Base-by-base conservation (phyloP, 2,329 filamentous ascomycete species). In the Thelonectria rubi region DNA sequence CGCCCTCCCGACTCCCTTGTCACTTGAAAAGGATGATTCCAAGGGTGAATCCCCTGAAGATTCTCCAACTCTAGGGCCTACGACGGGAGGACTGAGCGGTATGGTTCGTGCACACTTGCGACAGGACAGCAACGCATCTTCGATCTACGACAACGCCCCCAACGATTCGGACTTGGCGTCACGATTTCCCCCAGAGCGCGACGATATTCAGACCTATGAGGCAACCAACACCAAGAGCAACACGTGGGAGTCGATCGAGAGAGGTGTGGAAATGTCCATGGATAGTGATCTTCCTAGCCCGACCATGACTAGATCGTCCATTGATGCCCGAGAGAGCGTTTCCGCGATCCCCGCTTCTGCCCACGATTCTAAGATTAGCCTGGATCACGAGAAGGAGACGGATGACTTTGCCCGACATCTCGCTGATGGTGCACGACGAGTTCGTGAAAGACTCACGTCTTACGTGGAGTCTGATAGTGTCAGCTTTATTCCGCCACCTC, bases 81-180 rank as follows among this genome's bases (percentile, higher is more conserved):
- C 81, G 15, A 56, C 73, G 11, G 93, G 92, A 1, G 69, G 69
- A 2, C 81, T 97, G 15, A 94, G 90, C 70, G 91, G 91, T 2
- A 86, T 97, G 81, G 89, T 97, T 47, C 88, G 91, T 32, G 90
- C 94, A 64, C 95, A 98, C 80, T 80, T 98, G 42, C 88, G 95
- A 52, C 88, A 88, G 34, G 88, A 90, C 65, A 98, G 94, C 77
- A 90, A 89, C 60, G 85, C 88, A 14, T 98, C 94, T 1, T 96
- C 93, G 0, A 83, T 95, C 24, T 93, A 92, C 67, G 87, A 86
- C 24, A 58, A 78, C 77, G 21, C 80, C 80, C 10, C 79, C 75
- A 42, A 75, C 72, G 64, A 78, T 65, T 37, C 73, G 65, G 48
- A 77, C 64, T n/a, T 71, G 12, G 60, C 68, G 5, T 65, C 67